phyloP scores from a whole-genome alignment of 768 basidiomycete species.

The Rhodotorula taiwanensis region DNA sequence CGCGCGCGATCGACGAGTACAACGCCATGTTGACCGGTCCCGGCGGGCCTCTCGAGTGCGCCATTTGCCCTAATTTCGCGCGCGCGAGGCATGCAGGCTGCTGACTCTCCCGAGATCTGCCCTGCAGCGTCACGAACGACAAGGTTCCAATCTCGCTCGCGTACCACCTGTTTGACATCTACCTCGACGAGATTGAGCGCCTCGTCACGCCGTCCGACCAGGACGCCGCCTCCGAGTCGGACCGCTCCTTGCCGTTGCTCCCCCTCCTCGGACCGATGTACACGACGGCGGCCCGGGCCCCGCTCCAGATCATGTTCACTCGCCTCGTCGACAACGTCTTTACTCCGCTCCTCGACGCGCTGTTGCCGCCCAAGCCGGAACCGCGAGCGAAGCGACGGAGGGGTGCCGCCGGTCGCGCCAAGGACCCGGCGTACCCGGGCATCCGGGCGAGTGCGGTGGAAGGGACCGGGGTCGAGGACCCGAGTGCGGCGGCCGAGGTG shows the following conservation, averaged over 20 bases:
- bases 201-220: conserved; percentile 15
- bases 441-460: conserved; percentile 42
- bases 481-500: background rate
- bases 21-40: conserved; percentile 58
- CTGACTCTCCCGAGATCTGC: conserved; percentile 13
- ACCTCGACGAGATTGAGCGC: conserved; percentile 78
- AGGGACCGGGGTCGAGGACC: conserved; percentile 5
- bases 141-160: conserved; percentile 69
- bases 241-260: conserved; percentile 51
- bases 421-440: conserved; percentile 39
- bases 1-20: conserved; percentile 54
- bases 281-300: conserved; percentile 61
- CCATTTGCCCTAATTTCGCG: background rate
- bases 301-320: conserved; percentile 59
- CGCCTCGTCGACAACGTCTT: conserved; percentile 65
- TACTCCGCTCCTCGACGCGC: conserved; percentile 59
- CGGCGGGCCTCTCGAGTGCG: conserved; percentile 82
- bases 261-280: conserved; percentile 65
- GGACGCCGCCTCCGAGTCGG: background rate
- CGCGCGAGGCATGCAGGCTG: too few species aligned
- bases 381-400: conserved; percentile 38
- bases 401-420: conserved; percentile 42
- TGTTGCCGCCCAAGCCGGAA: conserved; percentile 42
- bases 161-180: conserved; percentile 84
- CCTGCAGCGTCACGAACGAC: conserved; percentile 56